These are phyloP conservation scores for Microsporum canis DNA, from an alignment of 2,329 filamentous ascomycete genomes.

Conservation along the genomic window DNA sequence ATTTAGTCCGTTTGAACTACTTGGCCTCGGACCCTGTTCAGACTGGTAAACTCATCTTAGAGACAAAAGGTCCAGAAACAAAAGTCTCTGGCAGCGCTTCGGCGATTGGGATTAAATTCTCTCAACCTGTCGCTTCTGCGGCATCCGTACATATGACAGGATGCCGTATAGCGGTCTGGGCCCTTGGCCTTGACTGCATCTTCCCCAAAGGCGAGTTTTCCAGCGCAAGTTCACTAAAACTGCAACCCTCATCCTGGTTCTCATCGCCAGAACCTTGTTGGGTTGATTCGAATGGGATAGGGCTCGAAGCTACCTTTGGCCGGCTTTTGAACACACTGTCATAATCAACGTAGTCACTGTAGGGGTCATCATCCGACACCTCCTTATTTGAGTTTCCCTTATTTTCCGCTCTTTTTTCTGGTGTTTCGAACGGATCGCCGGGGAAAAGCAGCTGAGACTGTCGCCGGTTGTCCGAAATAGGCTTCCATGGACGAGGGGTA, in stretches of 20 bases:
- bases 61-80: too few species aligned
- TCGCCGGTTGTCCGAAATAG: constrained; percentile 20
- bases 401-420: constrained; percentile 27
- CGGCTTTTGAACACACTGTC: constrained; percentile 75
- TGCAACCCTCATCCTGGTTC: constrained; percentile 5
- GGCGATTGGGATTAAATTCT: too few species aligned
- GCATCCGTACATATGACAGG: neutral
- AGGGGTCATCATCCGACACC: neutral
- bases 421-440: constrained; percentile 46
- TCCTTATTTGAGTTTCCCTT: neutral
- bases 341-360: constrained; percentile 57
- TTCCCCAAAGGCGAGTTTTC: constrained; percentile 10
- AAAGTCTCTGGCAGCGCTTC: too few species aligned
- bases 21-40: too few species aligned
- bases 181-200: neutral
- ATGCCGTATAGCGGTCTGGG: neutral
- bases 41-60: neutral
- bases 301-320: constrained; percentile 68
- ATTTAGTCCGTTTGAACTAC: neutral
- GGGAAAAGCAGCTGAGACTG: constrained; percentile 35
- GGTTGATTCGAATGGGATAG: constrained; percentile 32
- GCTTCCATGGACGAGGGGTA: constrained; percentile 16
- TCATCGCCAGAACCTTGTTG: constrained; percentile 6
- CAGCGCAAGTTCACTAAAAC: constrained; percentile 3
- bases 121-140: neutral